Evolutionary conservation across 1,284 basidiomycete species (phyloP).

Genomic region (Cutaneotrichosporon dermatis): DNA sequence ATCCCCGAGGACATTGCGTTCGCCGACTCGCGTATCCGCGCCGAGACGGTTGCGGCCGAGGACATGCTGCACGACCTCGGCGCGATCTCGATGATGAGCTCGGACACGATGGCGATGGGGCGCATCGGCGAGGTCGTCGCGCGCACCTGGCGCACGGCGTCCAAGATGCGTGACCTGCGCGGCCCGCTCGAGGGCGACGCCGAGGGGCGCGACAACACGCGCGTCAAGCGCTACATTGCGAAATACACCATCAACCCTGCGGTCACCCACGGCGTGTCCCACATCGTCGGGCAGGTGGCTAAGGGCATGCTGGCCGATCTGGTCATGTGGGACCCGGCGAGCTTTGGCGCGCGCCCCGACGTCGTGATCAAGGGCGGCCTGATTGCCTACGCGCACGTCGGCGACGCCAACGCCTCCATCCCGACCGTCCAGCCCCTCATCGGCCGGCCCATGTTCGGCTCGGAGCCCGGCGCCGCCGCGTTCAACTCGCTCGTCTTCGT

Average conservation of each 20-base stretch:
- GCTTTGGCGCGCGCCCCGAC: slow-evolving; percentile 87
- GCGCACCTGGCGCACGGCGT: slow-evolving; percentile 94
- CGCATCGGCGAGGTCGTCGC: slow-evolving; percentile 91
- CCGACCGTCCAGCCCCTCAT: slow-evolving; percentile 87
- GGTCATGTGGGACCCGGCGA: slow-evolving; percentile 87
- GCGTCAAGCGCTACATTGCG: slow-evolving; percentile 94
- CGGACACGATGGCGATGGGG: slow-evolving; percentile 97
- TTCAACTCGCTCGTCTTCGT: slow-evolving; percentile 81
- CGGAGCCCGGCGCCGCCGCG: slow-evolving; percentile 66
- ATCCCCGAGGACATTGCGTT: slow-evolving; percentile 93
- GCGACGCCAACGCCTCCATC: slow-evolving; percentile 88
- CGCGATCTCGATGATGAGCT: slow-evolving; percentile 93
- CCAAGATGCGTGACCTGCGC: slow-evolving; percentile 79
- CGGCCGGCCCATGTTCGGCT: slow-evolving; percentile 85
- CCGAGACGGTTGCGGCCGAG: slow-evolving; percentile 95
- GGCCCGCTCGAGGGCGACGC: slow-evolving; percentile 72
- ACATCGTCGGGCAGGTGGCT: slow-evolving; percentile 79
- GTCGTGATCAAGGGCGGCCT: slow-evolving; percentile 92
- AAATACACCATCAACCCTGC: slow-evolving; percentile 99
- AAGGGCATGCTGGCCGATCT: slow-evolving; percentile 85
- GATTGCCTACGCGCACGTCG: slow-evolving; percentile 88
- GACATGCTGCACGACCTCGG: slow-evolving; percentile 93
- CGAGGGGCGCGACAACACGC: slow-evolving; percentile 71
- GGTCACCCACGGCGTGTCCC: slow-evolving; percentile 86
- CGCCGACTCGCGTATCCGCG: slow-evolving; percentile 94